phyloP scores from a whole-genome alignment of 257 asterid species.

The Scutellaria minor region DNA sequence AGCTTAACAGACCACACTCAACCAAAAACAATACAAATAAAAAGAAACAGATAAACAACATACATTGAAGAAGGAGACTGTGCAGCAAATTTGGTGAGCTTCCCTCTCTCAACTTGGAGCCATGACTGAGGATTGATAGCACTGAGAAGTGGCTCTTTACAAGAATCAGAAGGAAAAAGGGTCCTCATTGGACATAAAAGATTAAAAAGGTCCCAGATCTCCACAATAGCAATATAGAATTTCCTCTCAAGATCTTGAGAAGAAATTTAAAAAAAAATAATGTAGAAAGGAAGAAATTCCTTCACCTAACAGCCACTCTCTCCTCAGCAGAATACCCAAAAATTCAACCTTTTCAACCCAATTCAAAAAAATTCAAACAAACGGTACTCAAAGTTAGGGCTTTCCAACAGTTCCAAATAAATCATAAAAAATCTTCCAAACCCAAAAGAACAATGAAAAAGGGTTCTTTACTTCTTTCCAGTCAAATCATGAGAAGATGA shows the following conservation, averaged over 20 bases:
- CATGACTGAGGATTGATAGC: slow-evolving; percentile 92
- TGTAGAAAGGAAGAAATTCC: slow-evolving; percentile 12
- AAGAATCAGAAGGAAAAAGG: slow-evolving; percentile 81
- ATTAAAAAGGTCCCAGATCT: slow-evolving; percentile 83
- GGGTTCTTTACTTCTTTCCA: slow-evolving; percentile 5
- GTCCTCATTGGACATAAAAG: slow-evolving; percentile 96
- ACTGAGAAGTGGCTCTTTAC: slow-evolving; percentile 74
- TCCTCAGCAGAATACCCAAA: slow-evolving; percentile 29
- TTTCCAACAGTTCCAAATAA: slow-evolving; percentile 7
- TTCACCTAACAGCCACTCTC: slow-evolving; percentile 34
- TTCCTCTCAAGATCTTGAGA: slow-evolving; percentile 34
- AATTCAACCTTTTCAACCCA: slow-evolving; percentile 34
- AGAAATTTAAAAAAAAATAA: slow-evolving; percentile 9
- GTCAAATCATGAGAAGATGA: slow-evolving; percentile 23
- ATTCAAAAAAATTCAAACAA: slow-evolving; percentile 31
- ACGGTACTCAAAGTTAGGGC: slow-evolving; percentile 36
- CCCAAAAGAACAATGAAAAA: background rate
- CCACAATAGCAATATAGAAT: slow-evolving; percentile 68
- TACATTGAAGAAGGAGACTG: slow-evolving; percentile 84
- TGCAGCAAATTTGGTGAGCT: slow-evolving; percentile 66
- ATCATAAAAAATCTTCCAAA: slow-evolving; percentile 8
- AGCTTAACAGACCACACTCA: slow-evolving; percentile 22
- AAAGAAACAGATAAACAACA: slow-evolving; percentile 29
- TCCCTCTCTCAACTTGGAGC: slow-evolving; percentile 99
- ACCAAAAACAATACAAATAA: background rate